A percentile compares a stretch with the other conserved stretches of the same genome.
Conservation (phyloP, 148 eudicot species). For the Vaccinium macrocarpon region DNA sequence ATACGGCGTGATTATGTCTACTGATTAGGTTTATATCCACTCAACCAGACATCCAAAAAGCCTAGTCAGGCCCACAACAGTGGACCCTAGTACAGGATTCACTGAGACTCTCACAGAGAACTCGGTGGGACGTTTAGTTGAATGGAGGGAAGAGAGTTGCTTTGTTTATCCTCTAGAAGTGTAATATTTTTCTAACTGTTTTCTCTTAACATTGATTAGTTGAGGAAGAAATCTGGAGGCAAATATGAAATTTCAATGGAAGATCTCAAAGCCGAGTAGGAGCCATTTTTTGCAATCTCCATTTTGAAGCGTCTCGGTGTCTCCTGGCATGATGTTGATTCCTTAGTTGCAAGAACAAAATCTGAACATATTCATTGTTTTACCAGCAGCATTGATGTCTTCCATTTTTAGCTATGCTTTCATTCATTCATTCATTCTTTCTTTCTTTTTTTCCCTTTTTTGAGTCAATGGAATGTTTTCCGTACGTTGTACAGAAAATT, state of each 20-base stretch:
- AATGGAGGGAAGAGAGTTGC: neutral
- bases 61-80: no score
- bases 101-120: neutral
- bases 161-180: neutral
- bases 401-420: neutral
- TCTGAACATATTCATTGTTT: neutral
- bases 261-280: slow-evolving; percentile 30
- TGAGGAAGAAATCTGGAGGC: slow-evolving; percentile 37
- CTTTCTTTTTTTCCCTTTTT: neutral
- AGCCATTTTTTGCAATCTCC: neutral
- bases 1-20: neutral
- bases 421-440: neutral
- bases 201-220: slow-evolving; percentile 27
- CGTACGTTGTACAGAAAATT: neutral
- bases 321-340: neutral
- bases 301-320: slow-evolving; percentile 11
- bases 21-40: neutral
- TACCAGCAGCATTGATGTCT: neutral
- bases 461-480: neutral
- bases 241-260: slow-evolving; percentile 16
- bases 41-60: neutral
- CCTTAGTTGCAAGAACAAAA: neutral
- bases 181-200: neutral
- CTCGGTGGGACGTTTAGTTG: neutral
- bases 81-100: no score